Evolutionary conservation across 352 stramenopile species (phyloP).

Genomic region (Globisporangium paddicum): DNA sequence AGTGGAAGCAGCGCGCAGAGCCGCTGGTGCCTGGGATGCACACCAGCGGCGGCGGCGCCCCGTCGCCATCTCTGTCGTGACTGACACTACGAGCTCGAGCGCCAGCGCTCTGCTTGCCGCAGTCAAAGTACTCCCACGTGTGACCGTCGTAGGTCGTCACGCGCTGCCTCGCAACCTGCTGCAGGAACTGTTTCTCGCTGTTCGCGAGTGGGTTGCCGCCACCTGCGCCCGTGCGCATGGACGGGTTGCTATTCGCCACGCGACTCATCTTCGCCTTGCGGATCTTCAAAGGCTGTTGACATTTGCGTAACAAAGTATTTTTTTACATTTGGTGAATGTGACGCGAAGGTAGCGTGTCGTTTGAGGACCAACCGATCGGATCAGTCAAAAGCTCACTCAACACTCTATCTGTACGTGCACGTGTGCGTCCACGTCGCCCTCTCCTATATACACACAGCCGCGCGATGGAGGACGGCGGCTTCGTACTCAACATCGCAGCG

Average conservation of each 20-base stretch:
- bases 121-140: constrained; percentile 79
- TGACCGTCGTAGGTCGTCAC: constrained; percentile 75
- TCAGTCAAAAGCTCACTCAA: background rate
- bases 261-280: constrained; percentile 9
- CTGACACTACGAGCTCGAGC: background rate
- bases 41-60: constrained; percentile 33
- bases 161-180: constrained; percentile 54
- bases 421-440: background rate
- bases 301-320: no score
- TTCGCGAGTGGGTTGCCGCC: constrained; percentile 8
- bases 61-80: constrained; percentile 8
- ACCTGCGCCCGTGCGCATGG: background rate
- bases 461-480: constrained; percentile 52
- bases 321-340: background rate
- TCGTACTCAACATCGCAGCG: constrained; percentile 79
- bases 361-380: background rate
- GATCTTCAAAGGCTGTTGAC: background rate
- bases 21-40: constrained; percentile 60
- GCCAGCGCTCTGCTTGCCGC: constrained; percentile 26
- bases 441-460: background rate
- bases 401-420: background rate
- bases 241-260: constrained; percentile 14
- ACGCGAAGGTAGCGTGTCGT: constrained; percentile 2
- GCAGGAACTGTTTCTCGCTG: constrained; percentile 53
- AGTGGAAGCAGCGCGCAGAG: constrained; percentile 50